Conservation (phyloP, 495 filamentous ascomycete genomes). For the Neurospora tetraspora region DNA sequence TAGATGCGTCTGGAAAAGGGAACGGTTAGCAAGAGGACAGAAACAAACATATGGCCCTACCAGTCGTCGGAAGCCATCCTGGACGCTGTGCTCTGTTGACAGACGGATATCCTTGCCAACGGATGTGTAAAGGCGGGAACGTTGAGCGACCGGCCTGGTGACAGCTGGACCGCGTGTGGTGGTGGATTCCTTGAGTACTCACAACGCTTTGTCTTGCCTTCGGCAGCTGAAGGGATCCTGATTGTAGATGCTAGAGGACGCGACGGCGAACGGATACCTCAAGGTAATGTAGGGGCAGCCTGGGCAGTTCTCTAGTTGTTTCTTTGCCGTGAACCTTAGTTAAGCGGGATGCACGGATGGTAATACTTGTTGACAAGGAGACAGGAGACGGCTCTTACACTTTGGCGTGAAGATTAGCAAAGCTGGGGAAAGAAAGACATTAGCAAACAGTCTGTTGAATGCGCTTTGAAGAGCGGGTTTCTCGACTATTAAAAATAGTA, state of each 20-base stretch:
- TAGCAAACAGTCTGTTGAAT: background rate
- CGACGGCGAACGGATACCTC: background rate
- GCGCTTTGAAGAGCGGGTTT: background rate
- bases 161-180: background rate
- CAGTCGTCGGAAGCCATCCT: background rate
- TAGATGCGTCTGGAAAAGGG: background rate
- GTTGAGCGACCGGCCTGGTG: background rate
- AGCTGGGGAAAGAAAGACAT: background rate
- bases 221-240: background rate
- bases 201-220: background rate
- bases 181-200: background rate
- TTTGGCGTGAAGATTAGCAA: background rate
- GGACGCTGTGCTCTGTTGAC: background rate
- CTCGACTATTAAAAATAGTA: constrained; percentile 16
- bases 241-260: background rate
- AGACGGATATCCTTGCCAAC: background rate
- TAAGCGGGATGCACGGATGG: background rate
- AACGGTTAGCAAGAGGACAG: background rate
- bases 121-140: background rate
- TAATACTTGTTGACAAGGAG: background rate
- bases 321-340: background rate
- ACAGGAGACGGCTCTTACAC: background rate
- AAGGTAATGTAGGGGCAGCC: background rate
- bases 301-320: background rate
- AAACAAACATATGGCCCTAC: background rate